Evolutionary conservation across 1,284 basidiomycete species (phyloP), one percentile per base, ranked within the genome.

Genomic region (Pseudozyma hubeiensis): DNA sequence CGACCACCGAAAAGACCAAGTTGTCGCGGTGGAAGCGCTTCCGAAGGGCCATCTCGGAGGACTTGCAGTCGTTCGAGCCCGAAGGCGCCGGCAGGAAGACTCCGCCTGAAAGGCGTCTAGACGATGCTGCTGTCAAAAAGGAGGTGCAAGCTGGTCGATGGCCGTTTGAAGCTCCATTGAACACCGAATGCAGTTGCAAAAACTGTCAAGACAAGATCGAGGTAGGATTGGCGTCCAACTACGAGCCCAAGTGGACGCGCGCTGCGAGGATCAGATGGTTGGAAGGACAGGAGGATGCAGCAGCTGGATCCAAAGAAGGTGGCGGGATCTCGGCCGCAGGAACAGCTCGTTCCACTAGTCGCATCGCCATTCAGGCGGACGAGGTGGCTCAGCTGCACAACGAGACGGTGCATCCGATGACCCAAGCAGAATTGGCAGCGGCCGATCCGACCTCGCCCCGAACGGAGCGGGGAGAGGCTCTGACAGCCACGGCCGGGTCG

Each of bases 181-280:
- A 73, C 13, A 49, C 31, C 5, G 70, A 73, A 33, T 73, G 70
- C 50, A 73, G 60, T 55, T 73, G 70, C 58, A 73, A 65, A 47
- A 60, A 67, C 44, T 73, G 70, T 54, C 60, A 64, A 47, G 51
- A 56, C 4, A 59, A 24, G 47, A 73, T 73, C 58, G 61, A 67
- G 31, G 57, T 73, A n/a, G 70, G 60, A 10, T 35, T 68, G 50
- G 48, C 41, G 16, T 53, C 56, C 45, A 37, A 67, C 39, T 73
- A 73, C 40, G 53, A 64, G 37, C 65, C 70, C 8, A 53, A 54
- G 13, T 73, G 70, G 70, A 61, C 70, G 3, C 53, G 65, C 8
- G 64, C 64, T 8, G 70, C 70, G 0, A 55, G 70, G 30, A 55
- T 64, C 9, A 37, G 65, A 30, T 73, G 70, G 70, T 46, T 73